Evolutionary conservation across 2,329 filamentous ascomycete species (phyloP), one percentile per base, ranked within the genome.

Genomic region (Hypoxylon sp.): DNA sequence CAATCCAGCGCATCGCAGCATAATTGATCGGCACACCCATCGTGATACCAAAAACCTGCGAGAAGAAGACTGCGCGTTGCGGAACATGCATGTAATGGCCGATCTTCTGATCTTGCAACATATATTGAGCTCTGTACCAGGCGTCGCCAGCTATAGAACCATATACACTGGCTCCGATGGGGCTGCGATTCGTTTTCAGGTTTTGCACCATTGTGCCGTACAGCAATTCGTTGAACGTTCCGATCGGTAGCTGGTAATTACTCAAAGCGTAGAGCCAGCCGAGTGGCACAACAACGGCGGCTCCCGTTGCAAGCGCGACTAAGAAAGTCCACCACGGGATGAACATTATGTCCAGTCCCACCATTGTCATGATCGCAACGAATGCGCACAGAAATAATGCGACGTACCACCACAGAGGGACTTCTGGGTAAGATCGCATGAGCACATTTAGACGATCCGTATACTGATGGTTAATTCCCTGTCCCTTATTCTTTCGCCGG

Each of bases 81-180:
- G 87, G 86, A 0, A 90, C 82, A 59, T 90, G 87, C 84, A 88
- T 88, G 70, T 90, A 90, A 70, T 90, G 87, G 0, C 87, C 88
- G n/a, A 90, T 88, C 73, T 90, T 88, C 74, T 87, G 86, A 72
- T 90, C 88, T 71, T 90, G 87, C 0, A 90, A 79, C 81, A 88
- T 87, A 22, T 84, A 81, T 69, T 87, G 85, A 0, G 86, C 85
- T 14, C 86, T 78, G 63, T 88, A 89, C 88, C 88, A 90, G 2
- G 87, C 86, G 59, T 89, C 86, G 11, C 88, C 88, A 1, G 87
- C 87, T 14, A 90, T 88, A 9, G 85, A 79, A 6, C 87, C 85
- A 71, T 90, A 90, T 0, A 85, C 81, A 53, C 85, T 86, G 0
- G 87, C 87, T 2, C 88, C 88, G 5, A 84, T 83, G 0, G 88